These are phyloP conservation scores for Crithidia acanthocephali DNA, from an alignment of 208 protist genomes.

Conservation along the genomic window DNA sequence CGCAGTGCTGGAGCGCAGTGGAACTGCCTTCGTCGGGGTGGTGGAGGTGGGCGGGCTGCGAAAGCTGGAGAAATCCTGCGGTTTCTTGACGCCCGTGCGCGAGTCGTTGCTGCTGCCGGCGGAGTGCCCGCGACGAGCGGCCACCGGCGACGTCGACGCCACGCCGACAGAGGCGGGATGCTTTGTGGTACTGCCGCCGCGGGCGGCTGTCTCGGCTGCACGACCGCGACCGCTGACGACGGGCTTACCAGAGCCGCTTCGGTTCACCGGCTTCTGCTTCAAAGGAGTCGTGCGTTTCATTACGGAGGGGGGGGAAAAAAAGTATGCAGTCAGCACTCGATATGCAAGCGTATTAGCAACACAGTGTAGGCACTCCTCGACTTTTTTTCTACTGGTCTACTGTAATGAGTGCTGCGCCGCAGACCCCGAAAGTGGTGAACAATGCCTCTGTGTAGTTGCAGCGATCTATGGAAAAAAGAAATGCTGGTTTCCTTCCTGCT, in stretches of 20 bases:
- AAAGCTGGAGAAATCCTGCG: slow-evolving; percentile 6
- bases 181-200: not conserved
- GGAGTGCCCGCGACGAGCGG: not conserved
- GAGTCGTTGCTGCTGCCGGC: slow-evolving; percentile 17
- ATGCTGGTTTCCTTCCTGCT: too few relatives aligned
- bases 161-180: not conserved
- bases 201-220: not conserved
- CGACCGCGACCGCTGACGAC: not conserved
- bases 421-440: too few relatives aligned
- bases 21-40: not conserved
- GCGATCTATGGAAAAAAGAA: too few relatives aligned
- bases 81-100: not conserved
- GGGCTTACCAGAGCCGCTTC: slow-evolving; percentile 2
- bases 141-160: not conserved
- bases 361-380: too few relatives aligned
- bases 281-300: not conserved
- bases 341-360: too few relatives aligned
- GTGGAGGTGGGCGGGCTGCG: not conserved
- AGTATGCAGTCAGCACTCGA: too few relatives aligned
- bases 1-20: not conserved
- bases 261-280: not conserved
- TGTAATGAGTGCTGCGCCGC: too few relatives aligned
- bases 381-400: too few relatives aligned
- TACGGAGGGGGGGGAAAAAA: too few relatives aligned
- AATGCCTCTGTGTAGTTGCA: too few relatives aligned